Evolutionary conservation across 768 basidiomycete genomes (phyloP), one percentile per base, ranked within the genome.

Genomic region (Daedaleopsis nitida): DNA sequence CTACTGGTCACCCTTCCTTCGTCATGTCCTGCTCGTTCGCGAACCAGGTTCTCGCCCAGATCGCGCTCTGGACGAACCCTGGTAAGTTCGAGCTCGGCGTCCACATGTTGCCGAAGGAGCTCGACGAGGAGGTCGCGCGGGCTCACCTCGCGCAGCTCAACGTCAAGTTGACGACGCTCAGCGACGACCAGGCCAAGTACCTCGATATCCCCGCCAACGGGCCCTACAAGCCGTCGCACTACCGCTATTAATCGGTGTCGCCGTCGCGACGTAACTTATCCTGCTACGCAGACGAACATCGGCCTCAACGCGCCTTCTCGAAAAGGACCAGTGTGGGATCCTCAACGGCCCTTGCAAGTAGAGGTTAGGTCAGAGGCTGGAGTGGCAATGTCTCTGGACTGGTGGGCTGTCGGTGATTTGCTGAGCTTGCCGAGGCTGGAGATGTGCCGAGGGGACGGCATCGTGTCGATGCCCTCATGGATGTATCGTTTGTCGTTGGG

Each of bases 1-100:
- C 94, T 43, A 98, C 96, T 68, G 96, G 96, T 59, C 96, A 99
- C 78, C 96, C 97, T 38, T 98, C 96, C 47, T 98, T 96, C 78
- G 97, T 99, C 80, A 99, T 99, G 97, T 98, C 96, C 17, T 98
- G 96, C 83, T 99, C 97, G 45, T 99, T 99, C 83, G 79, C 94
- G 74, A 99, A 99, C 85, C 97, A 99, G 78, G 92, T 95, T 64
- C 84, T 99, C 70, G 96, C 96, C 34, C 96, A 97, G 80, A 98
- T 99, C 72, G 96, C 94, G 23, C 88, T 99, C 74, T 99, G 94
- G 94, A 96, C 92, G 47, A 92, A 87, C 66, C 86, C 89, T 37
- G 87, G 88, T 77, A 87, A 89, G 73, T 98, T 98, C 87, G 90
- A 92, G 52, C 84, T 98, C 69, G 97, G 97, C 64, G 96, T 98